Percentiles rank a stretch among this genome's conserved stretches.
phyloP scores from a whole-genome alignment of 176 grass and related monocot genomes.

The maize (Zea mays) region Zm-B73-REFERENCE-NAM-5.0 NC_050100.1:13797001-13797500 shows the following conservation, averaged over 20 bases:
- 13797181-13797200: neutral
- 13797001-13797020: neutral
- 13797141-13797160: conserved; percentile 1
- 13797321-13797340: neutral
- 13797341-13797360: no score
- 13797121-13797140: no score
- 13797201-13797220: conserved; percentile 5
- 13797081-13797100: no score
- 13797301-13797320: no score
- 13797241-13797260: conserved; percentile 17
- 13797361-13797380: no score
- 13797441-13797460: no score
- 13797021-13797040: neutral
- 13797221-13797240: neutral
- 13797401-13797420: no score
- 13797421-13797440: no score
- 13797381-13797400: no score
- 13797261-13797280: conserved; percentile 14
- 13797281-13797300: conserved; percentile 1
- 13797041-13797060: conserved; percentile 39
- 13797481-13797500: no score
- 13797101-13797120: no score
- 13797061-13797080: neutral
- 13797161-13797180: neutral
- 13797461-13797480: no score